Conservation (phyloP, 345 rosid species). For the Salix viminalis region DNA sequence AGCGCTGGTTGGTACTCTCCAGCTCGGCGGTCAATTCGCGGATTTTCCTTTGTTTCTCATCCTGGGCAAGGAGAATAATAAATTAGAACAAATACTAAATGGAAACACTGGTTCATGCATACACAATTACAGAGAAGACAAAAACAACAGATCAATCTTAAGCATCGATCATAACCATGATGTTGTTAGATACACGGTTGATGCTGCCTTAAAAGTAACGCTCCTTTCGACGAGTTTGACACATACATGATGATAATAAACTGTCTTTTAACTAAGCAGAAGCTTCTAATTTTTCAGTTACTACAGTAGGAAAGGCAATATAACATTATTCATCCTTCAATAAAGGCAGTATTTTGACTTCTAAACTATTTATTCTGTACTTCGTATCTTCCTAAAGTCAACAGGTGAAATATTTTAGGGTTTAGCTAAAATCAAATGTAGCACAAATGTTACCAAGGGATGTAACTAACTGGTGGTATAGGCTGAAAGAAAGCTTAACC, state of each 20-base stretch:
- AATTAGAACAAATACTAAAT: not conserved
- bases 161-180: not conserved
- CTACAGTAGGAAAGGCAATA: not conserved
- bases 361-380: too few relatives aligned
- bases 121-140: not conserved
- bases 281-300: not conserved
- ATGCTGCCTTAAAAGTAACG: not conserved
- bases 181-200: not conserved
- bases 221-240: not conserved
- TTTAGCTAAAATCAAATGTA: too few relatives aligned
- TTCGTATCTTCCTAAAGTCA: too few relatives aligned
- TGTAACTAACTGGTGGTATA: not conserved
- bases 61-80: slow-evolving; percentile 29
- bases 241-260: not conserved
- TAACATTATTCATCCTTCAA: not conserved
- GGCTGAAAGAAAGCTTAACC: not conserved
- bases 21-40: slow-evolving; percentile 54
- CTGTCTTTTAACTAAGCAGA: not conserved
- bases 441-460: not conserved
- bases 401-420: too few relatives aligned
- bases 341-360: too few relatives aligned
- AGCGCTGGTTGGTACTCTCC: slow-evolving; percentile 57
- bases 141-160: not conserved
- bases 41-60: slow-evolving; percentile 64
- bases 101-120: not conserved